phyloP scores from a whole-genome alignment of 805 yeast genomes.

The Metschnikowia reukaufii region DNA sequence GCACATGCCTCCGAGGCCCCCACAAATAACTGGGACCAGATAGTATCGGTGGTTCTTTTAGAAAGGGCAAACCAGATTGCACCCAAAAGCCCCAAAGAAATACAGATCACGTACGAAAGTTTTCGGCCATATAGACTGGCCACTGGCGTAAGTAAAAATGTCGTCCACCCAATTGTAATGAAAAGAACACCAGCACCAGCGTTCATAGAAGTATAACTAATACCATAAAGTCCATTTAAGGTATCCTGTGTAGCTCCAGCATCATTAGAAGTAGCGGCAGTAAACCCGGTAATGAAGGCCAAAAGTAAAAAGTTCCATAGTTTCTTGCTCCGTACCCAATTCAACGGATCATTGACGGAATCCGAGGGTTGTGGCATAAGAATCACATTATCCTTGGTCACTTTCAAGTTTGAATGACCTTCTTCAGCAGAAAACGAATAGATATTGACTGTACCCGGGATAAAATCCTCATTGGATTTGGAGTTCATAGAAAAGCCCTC shows the following conservation, averaged over 20 bases:
- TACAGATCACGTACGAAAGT: conserved; percentile 60
- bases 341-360: conserved; percentile 49
- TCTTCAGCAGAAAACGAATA: conserved; percentile 17
- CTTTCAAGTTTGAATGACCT: conserved; percentile 13
- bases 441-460: conserved; percentile 22
- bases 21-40: conserved; percentile 77
- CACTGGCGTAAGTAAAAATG: conserved; percentile 64
- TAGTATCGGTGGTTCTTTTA: conserved; percentile 54
- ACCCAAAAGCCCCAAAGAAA: conserved; percentile 59
- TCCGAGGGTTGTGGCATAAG: conserved; percentile 52
- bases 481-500: conserved; percentile 15
- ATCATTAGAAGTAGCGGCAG: conserved; percentile 73
- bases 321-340: conserved; percentile 41
- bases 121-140: conserved; percentile 70
- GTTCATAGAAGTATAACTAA: conserved; percentile 68
- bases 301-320: conserved; percentile 39
- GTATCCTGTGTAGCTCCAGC: conserved; percentile 73
- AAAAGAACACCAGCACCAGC: conserved; percentile 81
- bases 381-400: conserved; percentile 33
- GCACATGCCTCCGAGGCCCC: conserved; percentile 82
- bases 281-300: conserved; percentile 61
- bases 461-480: conserved; percentile 17
- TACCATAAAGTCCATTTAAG: conserved; percentile 58
- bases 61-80: conserved; percentile 70
- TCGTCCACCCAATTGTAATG: conserved; percentile 64